Evolutionary conservation across 257 asterid species (phyloP), one percentile per base, ranked within the genome.

Genomic region (Nicotiana knightiana): DNA sequence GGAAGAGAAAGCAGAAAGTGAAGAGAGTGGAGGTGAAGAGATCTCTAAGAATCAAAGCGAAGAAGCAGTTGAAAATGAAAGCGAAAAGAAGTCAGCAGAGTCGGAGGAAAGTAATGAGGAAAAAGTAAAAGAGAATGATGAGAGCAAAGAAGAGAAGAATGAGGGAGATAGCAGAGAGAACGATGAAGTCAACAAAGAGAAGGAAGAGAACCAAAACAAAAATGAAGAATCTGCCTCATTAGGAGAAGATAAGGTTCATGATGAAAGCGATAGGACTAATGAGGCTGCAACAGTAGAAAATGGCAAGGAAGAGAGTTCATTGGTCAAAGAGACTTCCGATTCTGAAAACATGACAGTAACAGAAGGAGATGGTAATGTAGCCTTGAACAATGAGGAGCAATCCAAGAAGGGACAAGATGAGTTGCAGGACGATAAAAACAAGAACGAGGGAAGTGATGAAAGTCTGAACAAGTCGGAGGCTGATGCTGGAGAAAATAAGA

Each of bases 71-170:
- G 84, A 80, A 76, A 86, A 85, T 26, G 86, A 71, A 4, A 86
- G 84, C 5, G 90, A 83, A 64, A 90, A 83, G 82, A 85, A 88
- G 85, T 92, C 86, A 70, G 86, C 55, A 71, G 82, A 39, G 12
- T 83, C 65, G 75, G 82, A 84, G 3, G 85, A 78, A 67, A 87
- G 79, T 58, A 80, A 76, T 21, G 85, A 87, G 62, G 86, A 81
- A 82, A 85, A 86, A 59, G 86, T 58, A 71, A 83, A 78, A 18
- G 89, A 82, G 78, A 32, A 48, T 54, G 85, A 76, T 54, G 89
- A 82, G 77, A 89, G 67, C 24, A 82, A 68, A 26, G 89, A 71
- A 53, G 84, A 81, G 80, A 77, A 82, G 30, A 86, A 32, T 51
- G 88, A 80, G 77, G 91, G 88, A 77, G 66, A 67, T 37, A 65